Conservation (phyloP, 768 basidiomycete species). For the Trametes maxima region DNA sequence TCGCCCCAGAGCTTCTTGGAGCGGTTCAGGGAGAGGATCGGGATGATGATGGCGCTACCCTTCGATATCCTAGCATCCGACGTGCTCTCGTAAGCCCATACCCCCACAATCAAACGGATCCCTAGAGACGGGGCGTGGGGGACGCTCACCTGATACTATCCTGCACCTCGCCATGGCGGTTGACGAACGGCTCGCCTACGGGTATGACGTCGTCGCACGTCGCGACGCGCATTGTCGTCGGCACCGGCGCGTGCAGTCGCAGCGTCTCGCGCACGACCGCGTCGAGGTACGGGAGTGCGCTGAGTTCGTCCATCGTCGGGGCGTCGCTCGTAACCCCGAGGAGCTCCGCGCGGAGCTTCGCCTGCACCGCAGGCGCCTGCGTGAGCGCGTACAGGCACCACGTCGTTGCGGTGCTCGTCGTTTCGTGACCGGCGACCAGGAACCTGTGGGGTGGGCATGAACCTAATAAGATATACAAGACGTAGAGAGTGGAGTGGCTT, state of each 20-base stretch:
- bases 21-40: conserved; percentile 55
- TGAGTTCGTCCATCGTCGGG: conserved; percentile 71
- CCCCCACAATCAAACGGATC: conserved; percentile 28
- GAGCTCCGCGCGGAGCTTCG: conserved; percentile 43
- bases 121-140: too few species aligned
- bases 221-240: conserved; percentile 48
- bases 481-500: neutral
- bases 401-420: conserved; percentile 39
- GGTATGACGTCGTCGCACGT: conserved; percentile 54
- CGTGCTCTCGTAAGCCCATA: neutral
- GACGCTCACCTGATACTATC: conserved; percentile 28
- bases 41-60: conserved; percentile 42
- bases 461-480: neutral
- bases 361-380: conserved; percentile 38
- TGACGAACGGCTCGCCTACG: conserved; percentile 37
- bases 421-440: conserved; percentile 44
- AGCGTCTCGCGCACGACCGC: conserved; percentile 60
- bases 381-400: conserved; percentile 44
- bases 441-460: conserved; percentile 12
- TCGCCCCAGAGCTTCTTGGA: conserved; percentile 59
- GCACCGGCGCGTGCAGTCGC: conserved; percentile 56
- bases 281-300: conserved; percentile 68
- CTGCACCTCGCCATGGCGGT: conserved; percentile 18
- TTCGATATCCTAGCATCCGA: conserved; percentile 23
- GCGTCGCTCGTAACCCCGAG: conserved; percentile 40